Evolutionary conservation across 179 eudicot species (phyloP), one percentile per base, ranked within the genome.

Genomic region (Sideroxylon spinosum): DNA sequence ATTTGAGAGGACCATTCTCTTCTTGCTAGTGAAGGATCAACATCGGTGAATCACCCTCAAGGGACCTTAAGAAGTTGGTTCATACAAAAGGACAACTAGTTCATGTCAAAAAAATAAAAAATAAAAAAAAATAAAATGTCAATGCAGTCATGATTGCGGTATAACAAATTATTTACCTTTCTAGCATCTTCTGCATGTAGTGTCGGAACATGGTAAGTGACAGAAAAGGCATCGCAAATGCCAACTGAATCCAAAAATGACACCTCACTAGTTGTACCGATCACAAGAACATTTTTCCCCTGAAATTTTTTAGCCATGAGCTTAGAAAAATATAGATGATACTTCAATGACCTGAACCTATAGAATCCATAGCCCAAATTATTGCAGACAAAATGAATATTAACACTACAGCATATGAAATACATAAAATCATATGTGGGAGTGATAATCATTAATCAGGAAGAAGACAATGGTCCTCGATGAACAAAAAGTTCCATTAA

Each of bases 241-340:
- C 98, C 98, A 86, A 95, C 83, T 69, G 93, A 91, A 62, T 93
- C 97, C 88, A 95, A 83, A 89, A 95, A 93, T 78, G 83, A 48
- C 56, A 93, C 87, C 87, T 95, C 98, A 86, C 98, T 93, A n/a
- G 98, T 95, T 10, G 98, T 93, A 71, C 98, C 98, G 61, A 95
- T 84, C 73, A 93, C 98, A 70, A 93, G 93, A 79, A 93, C 87
- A 70, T 91, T 93, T 85, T 93, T 93, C 52, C 97, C 97, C 97
- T 93, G 87, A 70, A 81, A 75, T 14, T 7, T n/a, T 57, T 76
- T 16, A 74, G 48, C 1, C 10, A 57, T 11, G 13, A 69, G 3
- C 76, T 0, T 17, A 7, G n/a, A 62, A 23, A 74, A 44, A 44
- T 52, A 16, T 37, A 61, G 13, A n/a, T 37, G 14, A 62, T 46